Percentiles rank a stretch among this genome's conserved stretches.
Evolutionary conservation across 805 yeast genomes (phyloP).

Genomic region (Jamesozyma hellenica): DNA sequence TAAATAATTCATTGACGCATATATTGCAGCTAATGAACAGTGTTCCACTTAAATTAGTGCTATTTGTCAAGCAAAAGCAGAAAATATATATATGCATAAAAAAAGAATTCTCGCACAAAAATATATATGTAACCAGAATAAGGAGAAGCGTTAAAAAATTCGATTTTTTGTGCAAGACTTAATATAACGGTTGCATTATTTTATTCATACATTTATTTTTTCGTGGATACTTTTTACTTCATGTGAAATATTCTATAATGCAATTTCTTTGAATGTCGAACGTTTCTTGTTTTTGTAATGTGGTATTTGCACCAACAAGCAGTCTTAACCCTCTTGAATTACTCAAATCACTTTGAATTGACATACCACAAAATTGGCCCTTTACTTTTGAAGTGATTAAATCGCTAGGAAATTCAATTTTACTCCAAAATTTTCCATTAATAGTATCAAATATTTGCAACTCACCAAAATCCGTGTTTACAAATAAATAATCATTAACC

Average conservation of each 20-base stretch:
- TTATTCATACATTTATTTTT: no score
- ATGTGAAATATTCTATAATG: slow-evolving; percentile 2
- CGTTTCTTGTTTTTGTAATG: background rate
- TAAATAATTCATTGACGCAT: no score
- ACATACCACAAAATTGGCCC: slow-evolving; percentile 16
- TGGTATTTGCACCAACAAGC: slow-evolving; percentile 12
- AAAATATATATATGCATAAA: no score
- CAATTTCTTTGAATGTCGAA: background rate
- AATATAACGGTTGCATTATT: no score
- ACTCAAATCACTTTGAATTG: slow-evolving; percentile 17
- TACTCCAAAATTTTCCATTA: slow-evolving; percentile 17
- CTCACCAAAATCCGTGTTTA: slow-evolving; percentile 23
- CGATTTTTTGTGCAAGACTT: no score
- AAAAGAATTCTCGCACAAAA: no score
- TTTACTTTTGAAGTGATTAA: slow-evolving; percentile 4
- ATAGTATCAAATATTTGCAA: slow-evolving; percentile 16
- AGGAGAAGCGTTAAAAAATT: no score
- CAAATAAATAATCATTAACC: slow-evolving; percentile 13
- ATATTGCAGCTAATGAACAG: no score
- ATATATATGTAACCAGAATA: no score
- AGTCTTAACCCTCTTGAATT: slow-evolving; percentile 20
- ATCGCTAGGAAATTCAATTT: slow-evolving; percentile 13
- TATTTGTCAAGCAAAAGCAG: no score
- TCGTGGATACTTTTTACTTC: no score
- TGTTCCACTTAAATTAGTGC: no score